phyloP scores from a whole-genome alignment of 345 rosid species.

The Psidium guajava region DNA sequence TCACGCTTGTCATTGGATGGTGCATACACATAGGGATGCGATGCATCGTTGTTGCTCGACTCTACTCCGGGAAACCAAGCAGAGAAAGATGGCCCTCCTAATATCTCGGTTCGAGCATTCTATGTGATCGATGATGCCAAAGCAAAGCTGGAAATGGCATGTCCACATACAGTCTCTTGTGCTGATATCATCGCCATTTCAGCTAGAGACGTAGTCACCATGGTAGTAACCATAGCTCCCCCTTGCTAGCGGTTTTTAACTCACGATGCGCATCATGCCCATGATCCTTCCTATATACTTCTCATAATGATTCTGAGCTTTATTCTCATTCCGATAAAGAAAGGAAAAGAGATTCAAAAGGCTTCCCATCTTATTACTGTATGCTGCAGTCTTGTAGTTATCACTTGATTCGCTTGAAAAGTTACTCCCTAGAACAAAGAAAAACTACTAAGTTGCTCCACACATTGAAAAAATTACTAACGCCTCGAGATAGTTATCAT shows the following conservation, averaged over 20 bases:
- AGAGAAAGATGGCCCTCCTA: slow-evolving; percentile 85
- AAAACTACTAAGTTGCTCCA: not conserved
- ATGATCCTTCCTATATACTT: not conserved
- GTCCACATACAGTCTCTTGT: slow-evolving; percentile 58
- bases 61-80: slow-evolving; percentile 56
- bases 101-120: slow-evolving; percentile 60
- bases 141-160: slow-evolving; percentile 52
- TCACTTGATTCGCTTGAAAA: not conserved
- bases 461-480: not conserved
- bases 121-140: slow-evolving; percentile 73
- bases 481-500: not conserved
- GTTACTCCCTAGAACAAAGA: not conserved
- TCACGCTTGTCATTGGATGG: not conserved
- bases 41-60: slow-evolving; percentile 64
- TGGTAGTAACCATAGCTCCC: slow-evolving; percentile 20
- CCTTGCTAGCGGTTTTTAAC: not conserved
- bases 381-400: not conserved
- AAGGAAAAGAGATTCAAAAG: not conserved
- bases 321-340: not conserved
- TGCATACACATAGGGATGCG: slow-evolving; percentile 50
- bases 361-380: not conserved
- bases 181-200: slow-evolving; percentile 66
- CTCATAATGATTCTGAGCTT: not conserved
- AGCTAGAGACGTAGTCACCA: slow-evolving; percentile 65
- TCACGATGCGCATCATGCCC: not conserved